Base-by-base conservation (phyloP, 2,329 filamentous ascomycete species). In the Aspergillus persii region DNA sequence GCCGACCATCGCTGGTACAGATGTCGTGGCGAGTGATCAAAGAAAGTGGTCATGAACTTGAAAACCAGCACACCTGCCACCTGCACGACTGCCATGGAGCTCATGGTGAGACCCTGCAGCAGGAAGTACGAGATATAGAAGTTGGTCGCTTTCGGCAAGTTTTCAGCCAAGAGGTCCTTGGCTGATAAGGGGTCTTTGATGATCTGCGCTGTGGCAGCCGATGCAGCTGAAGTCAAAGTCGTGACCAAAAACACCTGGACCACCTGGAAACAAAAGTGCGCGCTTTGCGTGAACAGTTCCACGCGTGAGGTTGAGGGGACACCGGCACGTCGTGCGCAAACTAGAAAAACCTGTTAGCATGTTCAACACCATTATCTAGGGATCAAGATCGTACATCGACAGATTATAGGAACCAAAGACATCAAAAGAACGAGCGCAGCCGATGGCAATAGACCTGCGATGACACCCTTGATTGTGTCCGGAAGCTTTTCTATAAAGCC, bases 91-190 rank as follows among this genome's bases (percentile, higher is more conserved):
- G 90, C 84, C 51, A 87, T 83, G 0, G 90, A 85, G 8, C 91
- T 90, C 61, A 92, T 85, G 3, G 86, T 88, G 49, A 98, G 74
- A 31, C 94, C 95, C 74, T 98, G 93, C 1, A 99, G 87, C 27
- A 98, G 85, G 68, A 98, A 96, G 78, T 97, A 99, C 0, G 89
- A 92, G 12, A 98, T 89, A 75, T 97, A 99, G 71, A 97, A 96
- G 75, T 96, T 98, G 60, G 92, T 94, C 0, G 92, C 89, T 64
- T 88, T 90, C 18, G 95, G 95, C 2, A 99, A 79, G 63, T 91
- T 89, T 46, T 83, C 71, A 0, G 92, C 89, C 8, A 96, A 81
- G 5, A 95, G 79, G 9, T 78, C 79, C 1, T 91, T 87, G 4
- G 85, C 84, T 0, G 81, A 80, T 8, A 81, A 75, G 0, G 92